Conservation (phyloP, 176 grass and related monocot genomes). For the Juncus inflexus region DNA sequence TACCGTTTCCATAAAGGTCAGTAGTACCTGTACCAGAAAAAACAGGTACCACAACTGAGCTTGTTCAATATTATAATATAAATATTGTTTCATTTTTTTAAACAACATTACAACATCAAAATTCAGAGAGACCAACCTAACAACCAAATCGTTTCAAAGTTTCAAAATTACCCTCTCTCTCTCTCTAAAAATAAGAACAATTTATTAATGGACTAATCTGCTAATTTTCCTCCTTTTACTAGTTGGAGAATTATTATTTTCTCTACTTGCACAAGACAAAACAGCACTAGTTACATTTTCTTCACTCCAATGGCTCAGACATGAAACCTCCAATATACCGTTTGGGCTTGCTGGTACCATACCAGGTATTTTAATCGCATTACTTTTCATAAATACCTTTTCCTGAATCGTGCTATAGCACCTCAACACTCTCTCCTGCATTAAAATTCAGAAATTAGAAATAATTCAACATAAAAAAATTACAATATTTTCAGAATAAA, state of each 20-base stretch:
- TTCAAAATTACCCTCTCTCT: conserved; percentile 15
- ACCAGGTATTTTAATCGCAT: conserved; percentile 39
- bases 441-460: conserved; percentile 6
- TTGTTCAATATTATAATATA: no score
- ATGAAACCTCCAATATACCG: conserved; percentile 79
- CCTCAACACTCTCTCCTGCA: conserved; percentile 63
- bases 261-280: conserved; percentile 48
- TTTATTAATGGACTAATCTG: conserved; percentile 35
- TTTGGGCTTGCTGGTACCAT: conserved; percentile 68
- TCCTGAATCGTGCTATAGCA: conserved; percentile 75
- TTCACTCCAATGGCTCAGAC: conserved; percentile 74
- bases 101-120: background rate
- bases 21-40: conserved; percentile 16
- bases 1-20: background rate
- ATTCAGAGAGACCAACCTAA: conserved; percentile 12
- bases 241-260: conserved; percentile 46
- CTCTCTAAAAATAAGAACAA: conserved; percentile 13
- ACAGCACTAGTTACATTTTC: conserved; percentile 26
- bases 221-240: conserved; percentile 82
- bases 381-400: conserved; percentile 45
- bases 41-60: background rate
- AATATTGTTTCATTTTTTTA: no score
- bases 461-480: background rate
- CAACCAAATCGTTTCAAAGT: conserved; percentile 19
- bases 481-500: background rate